These are phyloP conservation scores for Cystobasidiaceae sp. DNA, from an alignment of 1,284 basidiomycete species.

Conservation along the genomic window DNA sequence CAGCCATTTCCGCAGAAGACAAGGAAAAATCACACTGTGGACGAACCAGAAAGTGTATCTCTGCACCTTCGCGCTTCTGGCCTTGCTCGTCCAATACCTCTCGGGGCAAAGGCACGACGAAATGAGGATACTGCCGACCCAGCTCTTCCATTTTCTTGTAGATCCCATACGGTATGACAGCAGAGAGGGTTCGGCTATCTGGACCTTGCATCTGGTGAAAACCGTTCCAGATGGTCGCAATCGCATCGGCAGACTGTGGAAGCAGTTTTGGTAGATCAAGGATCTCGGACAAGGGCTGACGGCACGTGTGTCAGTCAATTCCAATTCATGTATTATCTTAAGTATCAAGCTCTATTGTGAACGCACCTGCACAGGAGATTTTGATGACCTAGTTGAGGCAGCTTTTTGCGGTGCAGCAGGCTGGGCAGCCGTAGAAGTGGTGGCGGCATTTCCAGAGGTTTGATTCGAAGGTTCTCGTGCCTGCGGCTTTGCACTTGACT, in stretches of 20 bases:
- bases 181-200: conserved; percentile 69
- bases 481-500: background rate
- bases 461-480: background rate
- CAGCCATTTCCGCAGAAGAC: too few relatives aligned
- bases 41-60: conserved; percentile 79
- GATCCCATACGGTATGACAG: conserved; percentile 64
- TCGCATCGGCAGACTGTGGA: conserved; percentile 65
- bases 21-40: conserved; percentile 56
- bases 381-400: background rate
- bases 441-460: background rate
- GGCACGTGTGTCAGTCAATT: too few relatives aligned
- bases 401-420: background rate
- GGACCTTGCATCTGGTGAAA: conserved; percentile 73
- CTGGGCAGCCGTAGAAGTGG: background rate
- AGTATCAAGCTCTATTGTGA: background rate
- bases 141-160: conserved; percentile 65
- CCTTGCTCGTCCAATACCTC: conserved; percentile 46
- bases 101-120: conserved; percentile 71
- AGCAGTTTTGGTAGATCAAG: conserved; percentile 69
- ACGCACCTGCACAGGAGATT: conserved; percentile 34
- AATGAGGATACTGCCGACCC: conserved; percentile 62
- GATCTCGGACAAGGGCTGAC: conserved; percentile 70
- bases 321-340: too few relatives aligned
- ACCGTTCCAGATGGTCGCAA: conserved; percentile 75
- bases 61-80: conserved; percentile 56